Conservation (phyloP, 306 rosid species). For the Glycine soja region DNA sequence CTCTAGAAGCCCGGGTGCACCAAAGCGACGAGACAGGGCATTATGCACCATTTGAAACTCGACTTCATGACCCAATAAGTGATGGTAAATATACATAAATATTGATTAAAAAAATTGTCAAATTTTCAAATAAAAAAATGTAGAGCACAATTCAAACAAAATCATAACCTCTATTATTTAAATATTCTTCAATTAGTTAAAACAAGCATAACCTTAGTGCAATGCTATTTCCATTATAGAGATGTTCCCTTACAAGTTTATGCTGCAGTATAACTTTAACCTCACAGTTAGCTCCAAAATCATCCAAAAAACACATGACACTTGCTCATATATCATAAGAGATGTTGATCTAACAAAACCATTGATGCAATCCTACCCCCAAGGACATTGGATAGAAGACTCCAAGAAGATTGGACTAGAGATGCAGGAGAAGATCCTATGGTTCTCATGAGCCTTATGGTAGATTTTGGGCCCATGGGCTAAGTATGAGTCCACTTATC, state of each 20-base stretch:
- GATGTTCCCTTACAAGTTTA: constrained; percentile 1
- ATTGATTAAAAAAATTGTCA: constrained; percentile 21
- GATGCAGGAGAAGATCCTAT: too few relatives aligned
- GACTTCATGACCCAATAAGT: constrained; percentile 96
- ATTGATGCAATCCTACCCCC: too few relatives aligned
- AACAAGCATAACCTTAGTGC: constrained; percentile 31
- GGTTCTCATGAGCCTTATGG: too few relatives aligned
- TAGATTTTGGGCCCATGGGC: too few relatives aligned
- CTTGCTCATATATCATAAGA: neutral
- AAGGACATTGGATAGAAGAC: too few relatives aligned
- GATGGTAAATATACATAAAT: constrained; percentile 95
- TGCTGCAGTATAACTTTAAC: constrained; percentile 3
- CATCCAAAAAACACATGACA: constrained; percentile 23
- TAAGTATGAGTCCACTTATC: too few relatives aligned
- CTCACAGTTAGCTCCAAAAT: constrained; percentile 35
- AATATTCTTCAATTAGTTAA: constrained; percentile 33
- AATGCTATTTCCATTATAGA: constrained; percentile 1
- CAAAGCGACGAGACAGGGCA: constrained; percentile 94
- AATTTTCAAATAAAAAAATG: neutral
- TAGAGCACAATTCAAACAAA: neutral
- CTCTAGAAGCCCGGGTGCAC: constrained; percentile 99
- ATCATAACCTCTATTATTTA: neutral
- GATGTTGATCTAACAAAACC: too few relatives aligned
- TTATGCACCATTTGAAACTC: constrained; percentile 99
- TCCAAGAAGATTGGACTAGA: too few relatives aligned